A percentile compares a stretch with the other conserved stretches of the same genome.
phyloP scores from a whole-genome alignment of 768 basidiomycete genomes.

The Royoungia palumana region DNA sequence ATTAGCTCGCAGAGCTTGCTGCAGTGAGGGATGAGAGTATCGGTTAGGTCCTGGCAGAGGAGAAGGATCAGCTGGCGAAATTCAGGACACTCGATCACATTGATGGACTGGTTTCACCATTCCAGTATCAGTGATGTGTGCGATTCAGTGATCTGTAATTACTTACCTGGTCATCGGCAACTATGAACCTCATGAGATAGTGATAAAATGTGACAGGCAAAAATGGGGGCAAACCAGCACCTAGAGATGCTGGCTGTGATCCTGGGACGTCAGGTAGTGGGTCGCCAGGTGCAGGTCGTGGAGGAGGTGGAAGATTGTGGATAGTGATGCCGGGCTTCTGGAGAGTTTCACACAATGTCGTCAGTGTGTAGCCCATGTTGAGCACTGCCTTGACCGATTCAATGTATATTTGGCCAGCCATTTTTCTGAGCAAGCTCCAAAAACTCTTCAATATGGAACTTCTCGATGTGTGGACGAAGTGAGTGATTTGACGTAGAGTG shows the following conservation, averaged over 20 bases:
- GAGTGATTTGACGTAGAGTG: not conserved
- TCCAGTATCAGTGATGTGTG: not conserved
- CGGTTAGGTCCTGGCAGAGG: conserved; percentile 22
- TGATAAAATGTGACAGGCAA: no score
- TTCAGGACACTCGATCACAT: conserved; percentile 15
- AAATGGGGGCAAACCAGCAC: no score
- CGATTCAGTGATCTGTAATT: no score
- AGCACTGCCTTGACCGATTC: not conserved
- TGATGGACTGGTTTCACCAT: conserved; percentile 2
- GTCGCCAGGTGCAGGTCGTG: not conserved
- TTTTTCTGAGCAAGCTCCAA: not conserved
- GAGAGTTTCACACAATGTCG: not conserved
- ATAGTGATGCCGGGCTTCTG: not conserved
- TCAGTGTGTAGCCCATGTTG: not conserved
- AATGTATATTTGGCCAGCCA: not conserved
- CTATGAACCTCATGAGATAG: not conserved
- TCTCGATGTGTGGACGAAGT: not conserved
- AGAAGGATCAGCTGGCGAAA: conserved; percentile 25
- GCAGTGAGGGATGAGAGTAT: conserved; percentile 26
- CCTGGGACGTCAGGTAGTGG: not conserved
- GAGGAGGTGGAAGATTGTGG: not conserved
- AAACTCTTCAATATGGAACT: not conserved
- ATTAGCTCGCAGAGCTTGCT: conserved; percentile 21
- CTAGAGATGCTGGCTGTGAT: no score
- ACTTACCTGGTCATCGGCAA: conserved; percentile 8